A percentile compares a stretch with the other conserved stretches of the same genome.
Evolutionary conservation across 164 flowering plant species (phyloP).

Genomic region (Echeveria elegans): DNA sequence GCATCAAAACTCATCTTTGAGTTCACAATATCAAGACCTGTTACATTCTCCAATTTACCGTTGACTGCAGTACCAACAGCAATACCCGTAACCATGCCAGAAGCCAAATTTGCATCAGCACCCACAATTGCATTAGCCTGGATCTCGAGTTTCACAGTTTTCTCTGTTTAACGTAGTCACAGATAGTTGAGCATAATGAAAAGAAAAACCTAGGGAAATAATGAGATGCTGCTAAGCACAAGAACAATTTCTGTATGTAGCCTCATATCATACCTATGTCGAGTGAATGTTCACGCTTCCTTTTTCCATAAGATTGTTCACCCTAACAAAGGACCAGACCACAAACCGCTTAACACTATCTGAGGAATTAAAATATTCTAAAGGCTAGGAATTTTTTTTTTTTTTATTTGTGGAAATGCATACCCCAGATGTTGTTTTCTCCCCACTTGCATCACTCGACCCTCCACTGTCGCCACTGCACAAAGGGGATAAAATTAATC

Average conservation of each 20-base stretch:
- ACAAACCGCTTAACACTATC: neutral
- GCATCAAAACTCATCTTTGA: conserved; percentile 23
- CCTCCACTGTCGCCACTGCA: conserved; percentile 54
- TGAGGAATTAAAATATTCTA: no score
- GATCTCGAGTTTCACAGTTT: conserved; percentile 27
- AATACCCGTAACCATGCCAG: conserved; percentile 20
- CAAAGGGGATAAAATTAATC: neutral
- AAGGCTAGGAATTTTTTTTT: no score
- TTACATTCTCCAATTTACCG: conserved; percentile 9
- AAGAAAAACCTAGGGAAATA: neutral
- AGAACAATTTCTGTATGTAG: neutral
- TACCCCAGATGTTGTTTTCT: conserved; percentile 43
- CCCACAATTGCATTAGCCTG: conserved; percentile 15
- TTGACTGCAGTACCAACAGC: conserved; percentile 15
- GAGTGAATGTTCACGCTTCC: neutral
- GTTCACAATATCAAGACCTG: conserved; percentile 31
- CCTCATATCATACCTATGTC: conserved; percentile 3
- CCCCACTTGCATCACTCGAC: conserved; percentile 74
- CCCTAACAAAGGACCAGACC: neutral
- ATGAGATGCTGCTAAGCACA: neutral
- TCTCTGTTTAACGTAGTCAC: conserved; percentile 18
- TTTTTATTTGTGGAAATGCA: neutral
- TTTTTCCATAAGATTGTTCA: neutral
- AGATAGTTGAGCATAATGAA: neutral
- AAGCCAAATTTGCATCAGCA: conserved; percentile 19